Evolutionary conservation across 129 eudicot species (phyloP).

Genomic region (Escallonia rubra): DNA sequence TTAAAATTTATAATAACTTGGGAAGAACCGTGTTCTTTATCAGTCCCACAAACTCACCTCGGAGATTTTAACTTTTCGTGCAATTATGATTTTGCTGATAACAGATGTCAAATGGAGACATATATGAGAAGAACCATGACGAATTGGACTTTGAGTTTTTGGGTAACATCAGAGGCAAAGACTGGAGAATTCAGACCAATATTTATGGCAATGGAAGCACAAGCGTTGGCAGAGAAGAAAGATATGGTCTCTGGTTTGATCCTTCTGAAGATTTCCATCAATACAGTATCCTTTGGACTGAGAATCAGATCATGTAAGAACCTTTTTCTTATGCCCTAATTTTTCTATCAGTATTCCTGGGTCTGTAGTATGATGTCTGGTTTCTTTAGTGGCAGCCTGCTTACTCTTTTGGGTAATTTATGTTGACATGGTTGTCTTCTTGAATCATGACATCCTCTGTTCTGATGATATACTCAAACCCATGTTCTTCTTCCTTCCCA

Average conservation of each 20-base stretch:
- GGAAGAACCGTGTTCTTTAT: background rate
- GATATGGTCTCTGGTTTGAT: conserved; percentile 64
- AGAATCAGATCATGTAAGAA: conserved; percentile 44
- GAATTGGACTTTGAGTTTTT: conserved; percentile 68
- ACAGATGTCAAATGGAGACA: conserved; percentile 75
- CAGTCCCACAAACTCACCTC: background rate
- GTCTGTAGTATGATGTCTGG: background rate
- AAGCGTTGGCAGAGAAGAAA: conserved; percentile 62
- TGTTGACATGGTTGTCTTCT: background rate
- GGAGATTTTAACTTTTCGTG: background rate
- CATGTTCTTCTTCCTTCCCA: background rate
- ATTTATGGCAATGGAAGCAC: conserved; percentile 79
- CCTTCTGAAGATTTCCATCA: conserved; percentile 61
- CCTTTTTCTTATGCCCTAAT: background rate
- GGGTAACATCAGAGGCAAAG: conserved; percentile 65
- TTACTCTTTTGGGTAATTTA: conserved; percentile 7
- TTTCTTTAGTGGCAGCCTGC: background rate
- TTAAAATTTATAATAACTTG: too few relatives aligned
- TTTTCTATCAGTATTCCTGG: background rate
- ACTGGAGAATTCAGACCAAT: conserved; percentile 70
- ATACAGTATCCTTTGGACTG: conserved; percentile 60
- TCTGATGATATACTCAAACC: background rate
- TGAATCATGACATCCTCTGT: background rate
- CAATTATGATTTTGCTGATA: background rate
- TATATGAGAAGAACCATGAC: conserved; percentile 58